These are phyloP conservation scores for Cutaneotrichosporon cutaneum DNA, from an alignment of 1,284 basidiomycete species.

Conservation along the genomic window DNA sequence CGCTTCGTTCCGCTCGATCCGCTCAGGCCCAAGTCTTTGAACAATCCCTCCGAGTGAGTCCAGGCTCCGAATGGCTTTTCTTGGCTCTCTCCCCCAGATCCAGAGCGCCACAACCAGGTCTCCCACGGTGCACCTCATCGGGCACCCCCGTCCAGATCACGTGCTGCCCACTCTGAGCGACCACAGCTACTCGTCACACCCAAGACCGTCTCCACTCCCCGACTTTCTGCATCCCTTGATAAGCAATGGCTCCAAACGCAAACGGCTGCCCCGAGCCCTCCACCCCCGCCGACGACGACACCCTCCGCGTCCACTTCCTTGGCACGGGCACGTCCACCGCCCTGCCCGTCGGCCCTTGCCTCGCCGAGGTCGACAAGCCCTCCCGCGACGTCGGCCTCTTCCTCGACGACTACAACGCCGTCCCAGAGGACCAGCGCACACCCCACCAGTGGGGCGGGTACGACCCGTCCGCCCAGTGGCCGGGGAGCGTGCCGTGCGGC, in stretches of 20 bases:
- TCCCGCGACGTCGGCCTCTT: conserved; percentile 24
- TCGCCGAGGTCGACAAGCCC: conserved; percentile 26
- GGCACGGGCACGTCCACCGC: conserved; percentile 53
- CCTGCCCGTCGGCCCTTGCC: conserved; percentile 50
- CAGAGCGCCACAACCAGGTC: too few relatives aligned
- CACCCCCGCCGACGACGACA: conserved; percentile 7
- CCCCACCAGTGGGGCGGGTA: conserved; percentile 22
- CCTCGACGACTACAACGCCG: conserved; percentile 21
- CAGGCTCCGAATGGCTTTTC: too few relatives aligned
- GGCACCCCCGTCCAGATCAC: too few relatives aligned
- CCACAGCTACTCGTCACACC: too few relatives aligned
- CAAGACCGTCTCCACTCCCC: too few relatives aligned
- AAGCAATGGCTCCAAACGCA: neutral
- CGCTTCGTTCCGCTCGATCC: too few relatives aligned
- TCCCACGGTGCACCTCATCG: too few relatives aligned
- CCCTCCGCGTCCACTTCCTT: conserved; percentile 47
- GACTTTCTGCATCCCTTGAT: neutral
- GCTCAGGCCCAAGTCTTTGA: too few relatives aligned
- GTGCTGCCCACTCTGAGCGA: too few relatives aligned
- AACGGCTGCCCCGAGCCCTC: neutral
- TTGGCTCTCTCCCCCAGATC: too few relatives aligned
- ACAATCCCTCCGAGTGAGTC: too few relatives aligned
- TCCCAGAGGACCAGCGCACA: conserved; percentile 1
- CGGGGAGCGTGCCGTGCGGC: conserved; percentile 42
- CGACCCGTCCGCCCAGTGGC: conserved; percentile 40